phyloP scores from a whole-genome alignment of 768 basidiomycete genomes.

The Suillus fuscotomentosus region DNA sequence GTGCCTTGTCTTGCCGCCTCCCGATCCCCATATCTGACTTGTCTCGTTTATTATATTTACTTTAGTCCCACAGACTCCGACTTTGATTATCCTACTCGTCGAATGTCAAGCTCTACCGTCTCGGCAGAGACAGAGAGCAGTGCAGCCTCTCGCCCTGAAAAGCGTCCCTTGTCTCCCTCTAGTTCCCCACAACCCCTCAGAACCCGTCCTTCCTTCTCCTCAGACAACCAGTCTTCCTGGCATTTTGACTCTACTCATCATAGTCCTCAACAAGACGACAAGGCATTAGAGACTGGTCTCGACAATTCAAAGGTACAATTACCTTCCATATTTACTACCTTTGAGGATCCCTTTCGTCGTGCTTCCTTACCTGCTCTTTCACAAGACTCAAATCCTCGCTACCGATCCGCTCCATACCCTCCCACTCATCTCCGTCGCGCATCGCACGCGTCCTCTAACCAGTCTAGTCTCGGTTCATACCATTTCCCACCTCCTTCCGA shows the following conservation, averaged over 20 bases:
- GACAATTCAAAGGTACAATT: constrained; percentile 62
- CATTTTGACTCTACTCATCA: constrained; percentile 18
- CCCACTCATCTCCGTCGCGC: constrained; percentile 42
- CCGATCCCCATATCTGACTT: constrained; percentile 15
- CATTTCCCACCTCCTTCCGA: constrained; percentile 54
- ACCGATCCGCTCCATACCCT: constrained; percentile 59
- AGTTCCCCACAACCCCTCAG: constrained; percentile 49
- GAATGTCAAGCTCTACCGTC: constrained; percentile 77
- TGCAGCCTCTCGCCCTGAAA: constrained; percentile 58
- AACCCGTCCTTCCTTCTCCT: constrained; percentile 34
- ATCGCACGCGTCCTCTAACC: constrained; percentile 43
- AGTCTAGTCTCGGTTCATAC: constrained; percentile 41
- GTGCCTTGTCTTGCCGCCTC: constrained; percentile 14
- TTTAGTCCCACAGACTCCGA: constrained; percentile 43
- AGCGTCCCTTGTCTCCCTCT: constrained; percentile 57
- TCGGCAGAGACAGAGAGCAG: constrained; percentile 67
- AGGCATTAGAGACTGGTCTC: constrained; percentile 39
- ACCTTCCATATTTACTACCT: constrained; percentile 70
- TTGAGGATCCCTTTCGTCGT: constrained; percentile 60
- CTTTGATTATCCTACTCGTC: constrained; percentile 54
- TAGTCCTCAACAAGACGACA: constrained; percentile 32
- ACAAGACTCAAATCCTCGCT: constrained; percentile 36
- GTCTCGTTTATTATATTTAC: constrained; percentile 11
- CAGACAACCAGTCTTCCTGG: constrained; percentile 25
- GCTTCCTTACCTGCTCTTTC: constrained; percentile 62